Evolutionary conservation across 1,284 basidiomycete genomes (phyloP).

Genomic region (Kwoniella shivajii): DNA sequence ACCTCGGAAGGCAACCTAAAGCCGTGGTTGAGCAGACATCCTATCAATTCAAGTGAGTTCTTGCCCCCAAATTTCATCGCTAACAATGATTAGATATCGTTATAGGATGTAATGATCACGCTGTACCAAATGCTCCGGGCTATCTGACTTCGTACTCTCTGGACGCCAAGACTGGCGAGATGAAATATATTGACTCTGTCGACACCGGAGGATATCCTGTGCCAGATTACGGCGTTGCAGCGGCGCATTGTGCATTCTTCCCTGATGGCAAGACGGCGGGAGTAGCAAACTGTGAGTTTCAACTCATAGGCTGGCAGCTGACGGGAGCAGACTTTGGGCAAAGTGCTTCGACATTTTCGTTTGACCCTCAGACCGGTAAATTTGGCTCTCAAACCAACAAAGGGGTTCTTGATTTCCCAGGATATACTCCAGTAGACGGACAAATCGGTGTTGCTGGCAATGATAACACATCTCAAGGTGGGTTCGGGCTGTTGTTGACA

Average conservation of each 20-base stretch:
- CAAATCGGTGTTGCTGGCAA: constrained; percentile 5
- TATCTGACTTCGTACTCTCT: constrained; percentile 8
- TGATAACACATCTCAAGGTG: constrained; percentile 9
- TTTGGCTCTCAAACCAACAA: constrained; percentile 2
- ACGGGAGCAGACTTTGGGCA: constrained; percentile 5
- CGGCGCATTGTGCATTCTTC: constrained; percentile 9
- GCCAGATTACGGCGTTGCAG: constrained; percentile 1
- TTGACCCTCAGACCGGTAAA: constrained; percentile 4
- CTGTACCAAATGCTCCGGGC: constrained; percentile 5
- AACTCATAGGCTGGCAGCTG: not conserved
- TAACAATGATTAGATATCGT: not conserved
- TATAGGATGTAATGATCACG: constrained; percentile 1
- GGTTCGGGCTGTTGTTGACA: not conserved
- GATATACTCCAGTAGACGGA: constrained; percentile 5
- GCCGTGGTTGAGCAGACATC: constrained; percentile 7
- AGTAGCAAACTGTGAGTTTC: constrained; percentile 7
- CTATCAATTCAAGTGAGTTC: constrained; percentile 5
- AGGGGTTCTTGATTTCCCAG: constrained; percentile 6
- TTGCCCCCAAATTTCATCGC: not conserved
- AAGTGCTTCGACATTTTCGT: constrained; percentile 4
- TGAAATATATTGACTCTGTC: constrained; percentile 8
- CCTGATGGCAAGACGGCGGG: constrained; percentile 2
- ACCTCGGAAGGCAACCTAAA: constrained; percentile 7
- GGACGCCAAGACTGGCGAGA: constrained; percentile 1
- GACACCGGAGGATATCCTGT: constrained; percentile 6